Evolutionary conservation across 2,329 filamentous ascomycete genomes (phyloP).

Genomic region (Trichoderma breve): DNA sequence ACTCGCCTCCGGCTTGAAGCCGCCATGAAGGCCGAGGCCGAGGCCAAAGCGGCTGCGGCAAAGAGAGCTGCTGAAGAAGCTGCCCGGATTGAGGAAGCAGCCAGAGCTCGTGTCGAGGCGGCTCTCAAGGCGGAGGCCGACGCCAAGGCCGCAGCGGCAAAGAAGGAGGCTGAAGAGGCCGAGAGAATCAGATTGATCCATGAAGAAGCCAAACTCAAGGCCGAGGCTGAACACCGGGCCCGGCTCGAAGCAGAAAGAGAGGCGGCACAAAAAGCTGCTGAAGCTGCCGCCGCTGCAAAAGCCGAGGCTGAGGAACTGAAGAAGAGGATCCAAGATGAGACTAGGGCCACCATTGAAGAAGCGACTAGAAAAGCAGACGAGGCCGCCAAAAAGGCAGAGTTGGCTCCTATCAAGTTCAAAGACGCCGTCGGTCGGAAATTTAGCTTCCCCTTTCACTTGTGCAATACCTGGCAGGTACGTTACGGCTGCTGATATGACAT

Average conservation of each 20-base stretch:
- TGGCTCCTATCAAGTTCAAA: constrained; percentile 82
- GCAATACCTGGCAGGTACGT: constrained; percentile 78
- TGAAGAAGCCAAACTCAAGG: constrained; percentile 39
- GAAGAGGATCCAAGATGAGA: constrained; percentile 56
- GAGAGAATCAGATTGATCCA: constrained; percentile 40
- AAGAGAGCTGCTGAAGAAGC: constrained; percentile 44
- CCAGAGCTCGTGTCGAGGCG: constrained; percentile 39
- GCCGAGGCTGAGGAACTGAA: constrained; percentile 59
- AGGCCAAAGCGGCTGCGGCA: constrained; percentile 43
- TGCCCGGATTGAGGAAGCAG: constrained; percentile 40
- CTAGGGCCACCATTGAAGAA: constrained; percentile 49
- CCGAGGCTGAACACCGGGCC: constrained; percentile 39
- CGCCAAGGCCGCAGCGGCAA: constrained; percentile 41
- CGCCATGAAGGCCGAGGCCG: constrained; percentile 43
- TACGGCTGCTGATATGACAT: neutral
- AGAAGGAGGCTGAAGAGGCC: constrained; percentile 43
- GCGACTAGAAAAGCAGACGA: constrained; percentile 50
- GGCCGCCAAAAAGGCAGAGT: constrained; percentile 54
- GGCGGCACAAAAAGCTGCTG: constrained; percentile 41
- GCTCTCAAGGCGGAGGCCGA: constrained; percentile 38
- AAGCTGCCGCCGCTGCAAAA: constrained; percentile 48
- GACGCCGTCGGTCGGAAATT: constrained; percentile 90
- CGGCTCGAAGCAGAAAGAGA: constrained; percentile 43
- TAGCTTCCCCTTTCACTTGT: constrained; percentile 84
- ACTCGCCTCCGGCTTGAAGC: constrained; percentile 42